Base-by-base conservation (phyloP, 2,329 filamentous ascomycete species). In the Fusarium stilboides region DNA sequence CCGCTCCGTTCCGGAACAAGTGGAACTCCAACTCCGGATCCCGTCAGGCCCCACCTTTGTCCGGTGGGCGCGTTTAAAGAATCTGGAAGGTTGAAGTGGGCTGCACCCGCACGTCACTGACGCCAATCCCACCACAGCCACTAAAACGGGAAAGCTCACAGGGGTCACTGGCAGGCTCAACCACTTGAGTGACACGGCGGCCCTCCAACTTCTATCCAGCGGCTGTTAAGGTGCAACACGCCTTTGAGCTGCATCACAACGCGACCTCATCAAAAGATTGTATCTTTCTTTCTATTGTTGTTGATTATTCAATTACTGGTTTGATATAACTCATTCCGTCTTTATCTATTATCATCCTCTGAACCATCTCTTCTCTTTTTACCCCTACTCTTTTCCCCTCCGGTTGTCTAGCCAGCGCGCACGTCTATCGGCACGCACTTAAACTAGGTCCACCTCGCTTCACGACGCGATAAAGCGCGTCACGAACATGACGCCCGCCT, bases 401-500 rank as follows among this genome's bases (percentile, higher is more conserved):
- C 15, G 42, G 59, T 63, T 65, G 56, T 62, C 63, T 51, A 62
- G 69, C 57, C 68, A 71, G 62, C 65, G 45, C 54, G 60, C 65
- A 71, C 40, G 39, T 53, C 46, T 57, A 56, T 60, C 55, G 19
- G 53, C 45, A 65, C 37, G 53, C 53, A 65, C 66, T 69, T 73
- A 62, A 74, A 75, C 69, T 70, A 43, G 60, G 58, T 69, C 70
- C 74, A 75, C 75, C 65, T 65, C 64, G 24, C 53, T 56, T 66
- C 65, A 76, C 65, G 72, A 78, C 77, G 76, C 77, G 77, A 78
- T 55, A 59, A 64, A 71, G 76, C 78, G 78, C 77, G 78, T 80
- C 79, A 80, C 78, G 79, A 78, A 75, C 74, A 80, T 78, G 76
- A 77, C 76, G 75, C 78, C 79, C 67, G 77, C 77, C 77, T 77